phyloP scores from a whole-genome alignment of 345 rosid genomes.

The Ricinus communis region DNA sequence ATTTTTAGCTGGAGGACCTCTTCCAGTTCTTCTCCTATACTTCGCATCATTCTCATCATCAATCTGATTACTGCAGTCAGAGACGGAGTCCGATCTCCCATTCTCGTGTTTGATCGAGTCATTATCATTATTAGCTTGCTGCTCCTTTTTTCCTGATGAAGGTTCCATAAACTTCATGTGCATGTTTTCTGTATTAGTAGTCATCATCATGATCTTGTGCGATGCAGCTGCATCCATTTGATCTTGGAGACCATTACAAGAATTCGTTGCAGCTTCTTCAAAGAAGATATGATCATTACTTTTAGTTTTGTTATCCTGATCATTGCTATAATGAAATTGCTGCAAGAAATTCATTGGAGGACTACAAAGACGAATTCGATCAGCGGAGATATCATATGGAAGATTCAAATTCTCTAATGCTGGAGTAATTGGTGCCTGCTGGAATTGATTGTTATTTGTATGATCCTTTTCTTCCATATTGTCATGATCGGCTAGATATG shows the following conservation, averaged over 20 bases:
- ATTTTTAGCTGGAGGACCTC: conserved; percentile 68
- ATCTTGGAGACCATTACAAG: conserved; percentile 30
- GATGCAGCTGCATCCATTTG: conserved; percentile 22
- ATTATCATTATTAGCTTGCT: conserved; percentile 36
- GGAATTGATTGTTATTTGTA: conserved; percentile 34
- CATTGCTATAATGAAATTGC: conserved; percentile 38
- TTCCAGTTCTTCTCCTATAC: conserved; percentile 46
- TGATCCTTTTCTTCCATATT: conserved; percentile 22
- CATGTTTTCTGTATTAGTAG: conserved; percentile 6
- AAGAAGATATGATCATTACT: conserved; percentile 27
- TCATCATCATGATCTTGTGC: conserved; percentile 27
- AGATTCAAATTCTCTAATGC: conserved; percentile 37
- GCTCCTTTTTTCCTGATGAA: conserved; percentile 24
- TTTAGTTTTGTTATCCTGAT: conserved; percentile 28
- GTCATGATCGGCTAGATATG: conserved; percentile 14
- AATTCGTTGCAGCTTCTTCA: conserved; percentile 27
- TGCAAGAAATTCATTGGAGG: conserved; percentile 47
- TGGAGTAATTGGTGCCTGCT: conserved; percentile 21
- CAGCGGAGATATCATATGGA: conserved; percentile 42
- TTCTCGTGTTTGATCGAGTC: conserved; percentile 48
- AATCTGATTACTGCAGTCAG: conserved; percentile 77
- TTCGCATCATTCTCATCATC: conserved; percentile 67
- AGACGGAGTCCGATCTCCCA: conserved; percentile 55
- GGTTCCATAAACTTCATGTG: conserved; percentile 42
- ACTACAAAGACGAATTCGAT: conserved; percentile 37